Evolutionary conservation across 2,329 filamentous ascomycete species (phyloP).

Genomic region (Colletotrichum melonis): DNA sequence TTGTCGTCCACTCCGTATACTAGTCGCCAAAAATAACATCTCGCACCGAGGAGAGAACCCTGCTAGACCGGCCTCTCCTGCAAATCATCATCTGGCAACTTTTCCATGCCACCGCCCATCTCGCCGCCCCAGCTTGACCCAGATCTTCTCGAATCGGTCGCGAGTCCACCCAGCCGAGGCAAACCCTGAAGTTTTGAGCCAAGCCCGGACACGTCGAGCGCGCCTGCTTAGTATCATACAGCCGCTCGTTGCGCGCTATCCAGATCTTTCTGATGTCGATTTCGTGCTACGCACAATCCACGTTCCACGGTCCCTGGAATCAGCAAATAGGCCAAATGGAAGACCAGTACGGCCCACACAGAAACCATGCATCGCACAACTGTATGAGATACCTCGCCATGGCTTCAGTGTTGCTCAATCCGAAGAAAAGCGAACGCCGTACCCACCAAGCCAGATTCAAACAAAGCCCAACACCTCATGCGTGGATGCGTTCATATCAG

Average conservation of each 20-base stretch:
- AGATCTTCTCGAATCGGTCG: slow-evolving; percentile 24
- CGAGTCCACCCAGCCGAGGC: slow-evolving; percentile 19
- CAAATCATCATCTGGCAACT: slow-evolving; percentile 33
- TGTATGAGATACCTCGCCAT: not conserved
- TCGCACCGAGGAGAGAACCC: slow-evolving; percentile 23
- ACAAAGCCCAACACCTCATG: not conserved
- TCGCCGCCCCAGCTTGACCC: slow-evolving; percentile 11
- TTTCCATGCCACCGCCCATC: slow-evolving; percentile 18
- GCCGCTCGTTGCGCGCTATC: slow-evolving; percentile 19
- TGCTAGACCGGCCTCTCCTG: slow-evolving; percentile 25
- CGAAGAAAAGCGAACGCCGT: not conserved
- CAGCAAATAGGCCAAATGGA: not conserved
- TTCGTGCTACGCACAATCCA: not conserved
- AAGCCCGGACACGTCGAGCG: not conserved
- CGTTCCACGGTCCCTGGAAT: slow-evolving; percentile 21
- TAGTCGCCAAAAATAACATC: slow-evolving; percentile 36
- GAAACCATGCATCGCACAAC: not conserved
- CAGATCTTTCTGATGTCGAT: slow-evolving; percentile 28
- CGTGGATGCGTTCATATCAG: not conserved
- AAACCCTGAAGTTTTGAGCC: not conserved
- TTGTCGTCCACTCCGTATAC: slow-evolving; percentile 26
- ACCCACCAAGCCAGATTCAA: not conserved
- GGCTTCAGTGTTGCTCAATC: not conserved
- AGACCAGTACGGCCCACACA: not conserved
- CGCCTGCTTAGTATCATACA: not conserved